Evolutionary conservation across 805 yeast species (phyloP).

Genomic region (Starmerella floricola): DNA sequence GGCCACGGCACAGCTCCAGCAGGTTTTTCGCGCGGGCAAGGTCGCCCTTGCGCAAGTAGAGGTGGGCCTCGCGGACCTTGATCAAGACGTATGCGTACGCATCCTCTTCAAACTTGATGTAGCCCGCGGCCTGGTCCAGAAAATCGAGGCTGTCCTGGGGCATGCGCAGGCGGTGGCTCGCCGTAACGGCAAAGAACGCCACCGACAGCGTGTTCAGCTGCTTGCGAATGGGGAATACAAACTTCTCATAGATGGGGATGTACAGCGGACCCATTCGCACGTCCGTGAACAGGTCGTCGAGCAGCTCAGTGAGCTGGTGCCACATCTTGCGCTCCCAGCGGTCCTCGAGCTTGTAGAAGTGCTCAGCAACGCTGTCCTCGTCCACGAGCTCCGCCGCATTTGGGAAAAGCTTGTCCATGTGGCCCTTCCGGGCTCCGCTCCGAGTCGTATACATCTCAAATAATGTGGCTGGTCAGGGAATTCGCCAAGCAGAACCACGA

Average conservation of each 20-base stretch:
- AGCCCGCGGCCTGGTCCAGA: constrained; percentile 34
- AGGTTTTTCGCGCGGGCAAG: constrained; percentile 52
- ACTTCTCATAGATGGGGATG: constrained; percentile 54
- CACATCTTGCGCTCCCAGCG: constrained; percentile 79
- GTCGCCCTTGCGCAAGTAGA: constrained; percentile 44
- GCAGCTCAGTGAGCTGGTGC: constrained; percentile 75
- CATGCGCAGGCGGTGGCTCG: constrained; percentile 37
- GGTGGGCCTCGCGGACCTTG: constrained; percentile 63
- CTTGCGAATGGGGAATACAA: constrained; percentile 52
- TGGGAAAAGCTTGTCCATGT: no score
- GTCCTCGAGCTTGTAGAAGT: constrained; percentile 65
- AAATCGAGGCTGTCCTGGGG: constrained; percentile 41
- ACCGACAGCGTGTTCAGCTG: constrained; percentile 69
- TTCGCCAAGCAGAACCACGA: no score
- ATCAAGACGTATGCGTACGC: constrained; percentile 39
- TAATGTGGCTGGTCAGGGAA: no score
- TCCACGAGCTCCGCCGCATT: constrained; percentile 49
- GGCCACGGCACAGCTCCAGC: constrained; percentile 47
- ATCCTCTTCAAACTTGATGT: constrained; percentile 35
- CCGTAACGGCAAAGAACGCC: constrained; percentile 55
- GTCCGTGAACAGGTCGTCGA: constrained; percentile 48
- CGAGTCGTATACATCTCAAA: no score
- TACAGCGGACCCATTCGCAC: constrained; percentile 45
- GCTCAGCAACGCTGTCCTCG: constrained; percentile 49
- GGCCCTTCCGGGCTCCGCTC: no score